A percentile compares a stretch with the other conserved stretches of the same genome.
These are phyloP conservation scores for Thalassiosira allenii DNA, from an alignment of 352 stramenopile species.

Conservation along the genomic window DNA sequence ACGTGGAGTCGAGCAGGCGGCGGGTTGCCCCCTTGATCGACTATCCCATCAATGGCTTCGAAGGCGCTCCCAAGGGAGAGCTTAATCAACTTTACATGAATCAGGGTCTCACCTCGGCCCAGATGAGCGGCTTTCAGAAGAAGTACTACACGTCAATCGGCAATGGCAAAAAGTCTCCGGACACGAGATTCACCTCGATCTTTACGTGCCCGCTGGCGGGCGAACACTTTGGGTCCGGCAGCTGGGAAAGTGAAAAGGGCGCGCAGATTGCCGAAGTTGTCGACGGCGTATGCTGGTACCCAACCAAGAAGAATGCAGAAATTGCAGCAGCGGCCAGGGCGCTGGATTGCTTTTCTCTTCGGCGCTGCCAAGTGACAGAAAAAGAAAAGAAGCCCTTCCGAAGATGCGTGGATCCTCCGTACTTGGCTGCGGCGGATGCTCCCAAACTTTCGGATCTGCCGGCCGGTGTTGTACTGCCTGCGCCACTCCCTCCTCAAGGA, in stretches of 20 bases:
- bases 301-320: constrained; percentile 40
- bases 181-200: constrained; percentile 39
- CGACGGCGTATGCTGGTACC: constrained; percentile 12
- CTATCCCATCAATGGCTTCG: constrained; percentile 28
- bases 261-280: constrained; percentile 13
- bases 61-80: constrained; percentile 34
- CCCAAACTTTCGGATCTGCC: constrained; percentile 36
- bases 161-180: constrained; percentile 27
- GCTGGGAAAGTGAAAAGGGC: constrained; percentile 17
- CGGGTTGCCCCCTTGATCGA: constrained; percentile 35
- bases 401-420: constrained; percentile 45
- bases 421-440: constrained; percentile 31
- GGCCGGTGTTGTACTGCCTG: constrained; percentile 23
- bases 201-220: constrained; percentile 53
- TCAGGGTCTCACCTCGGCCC: background rate
- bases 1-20: background rate
- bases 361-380: constrained; percentile 32
- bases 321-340: constrained; percentile 51
- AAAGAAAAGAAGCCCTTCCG: constrained; percentile 32
- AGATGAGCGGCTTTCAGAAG: constrained; percentile 18
- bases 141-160: constrained; percentile 44
- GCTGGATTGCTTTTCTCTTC: constrained; percentile 54
- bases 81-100: constrained; percentile 40
- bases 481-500: background rate
- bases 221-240: constrained; percentile 49